Evolutionary conservation across 371 early-diverging fungal species (phyloP), one percentile per base, ranked within the genome.

Genomic region (Catenaria anguillulae): DNA sequence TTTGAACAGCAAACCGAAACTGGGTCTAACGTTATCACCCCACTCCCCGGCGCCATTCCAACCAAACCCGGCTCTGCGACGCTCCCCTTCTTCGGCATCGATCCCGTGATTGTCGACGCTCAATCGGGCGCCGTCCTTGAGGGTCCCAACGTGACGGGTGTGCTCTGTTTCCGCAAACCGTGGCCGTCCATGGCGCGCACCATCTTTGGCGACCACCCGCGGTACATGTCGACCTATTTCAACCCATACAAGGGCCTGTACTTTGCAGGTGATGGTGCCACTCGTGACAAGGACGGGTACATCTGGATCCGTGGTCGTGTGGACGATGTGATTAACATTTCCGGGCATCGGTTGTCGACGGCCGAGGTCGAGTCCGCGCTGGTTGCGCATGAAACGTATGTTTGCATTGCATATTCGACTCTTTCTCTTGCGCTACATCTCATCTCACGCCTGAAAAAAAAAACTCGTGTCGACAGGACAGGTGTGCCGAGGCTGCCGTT

Each of bases 111-210:
- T 56, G 75, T 94, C 31, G 92, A 92, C 62, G 79, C 93, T 19
- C 67, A 66, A 21, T 81, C 86, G 33, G 93, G 93, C 19, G 52
- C 65, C 59, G 83, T 86, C 66, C 64, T 88, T 21, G 63, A 64
- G 26, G 89, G 89, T 55, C 85, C 86, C 69, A 82, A 83, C 68
- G 93, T 90, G 48, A 85, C 87, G 24, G 98, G 99, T 60, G 90
- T 93, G 21, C 75, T 98, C 60, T 85, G 89, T n/a, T 75, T 98
- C 72, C 78, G 78, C 65, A 78, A 82, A 15, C 81, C 91, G 21
- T 97, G 97, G 93, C 99, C 99, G 4, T 89, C 90, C 42, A 89
- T 98, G 73, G 93, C 98, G 8, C 79, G 96, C 64, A 88, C 90
- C 5, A 85, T 99, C 42, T 87, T 87, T 65, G 87, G 87, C 55